Conservation (phyloP, 2,329 filamentous ascomycete genomes). For the Diaporthe australafricana region DNA sequence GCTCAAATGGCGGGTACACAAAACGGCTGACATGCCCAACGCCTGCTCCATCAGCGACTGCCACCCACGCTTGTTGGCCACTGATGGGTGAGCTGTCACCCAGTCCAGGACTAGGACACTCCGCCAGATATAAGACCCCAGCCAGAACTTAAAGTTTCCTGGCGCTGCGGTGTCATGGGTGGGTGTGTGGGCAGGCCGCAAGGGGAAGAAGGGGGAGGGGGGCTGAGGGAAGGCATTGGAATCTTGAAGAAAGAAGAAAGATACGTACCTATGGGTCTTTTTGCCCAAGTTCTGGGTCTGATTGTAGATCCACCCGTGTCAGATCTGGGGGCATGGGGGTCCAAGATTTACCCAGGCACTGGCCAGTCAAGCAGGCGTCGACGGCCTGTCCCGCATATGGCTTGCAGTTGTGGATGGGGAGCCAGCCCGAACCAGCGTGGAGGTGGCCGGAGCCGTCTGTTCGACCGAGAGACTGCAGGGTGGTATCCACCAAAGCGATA, state of each 20-base stretch:
- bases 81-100: slow-evolving; percentile 34
- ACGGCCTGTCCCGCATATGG: slow-evolving; percentile 31
- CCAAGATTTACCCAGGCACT: slow-evolving; percentile 4
- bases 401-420: slow-evolving; percentile 3
- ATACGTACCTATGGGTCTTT: slow-evolving; percentile 21
- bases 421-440: slow-evolving; percentile 16
- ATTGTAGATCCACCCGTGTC: slow-evolving; percentile 1
- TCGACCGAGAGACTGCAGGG: slow-evolving; percentile 7
- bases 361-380: slow-evolving; percentile 10
- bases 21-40: slow-evolving; percentile 35
- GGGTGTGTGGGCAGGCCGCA: background rate
- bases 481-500: background rate
- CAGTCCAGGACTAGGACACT: background rate
- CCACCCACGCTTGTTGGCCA: slow-evolving; percentile 30
- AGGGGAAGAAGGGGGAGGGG: background rate
- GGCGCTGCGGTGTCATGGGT: slow-evolving; percentile 1
- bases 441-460: slow-evolving; percentile 4
- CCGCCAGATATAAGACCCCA: background rate
- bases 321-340: slow-evolving; percentile 27
- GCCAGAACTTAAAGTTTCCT: slow-evolving; percentile 12
- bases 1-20: slow-evolving; percentile 24
- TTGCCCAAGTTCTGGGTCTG: slow-evolving; percentile 32
- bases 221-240: background rate
- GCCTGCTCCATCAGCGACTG: slow-evolving; percentile 27
- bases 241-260: background rate